Evolutionary conservation across 192 early-diverging fungal species (phyloP).

Genomic region (Entophlyctis luteolus): DNA sequence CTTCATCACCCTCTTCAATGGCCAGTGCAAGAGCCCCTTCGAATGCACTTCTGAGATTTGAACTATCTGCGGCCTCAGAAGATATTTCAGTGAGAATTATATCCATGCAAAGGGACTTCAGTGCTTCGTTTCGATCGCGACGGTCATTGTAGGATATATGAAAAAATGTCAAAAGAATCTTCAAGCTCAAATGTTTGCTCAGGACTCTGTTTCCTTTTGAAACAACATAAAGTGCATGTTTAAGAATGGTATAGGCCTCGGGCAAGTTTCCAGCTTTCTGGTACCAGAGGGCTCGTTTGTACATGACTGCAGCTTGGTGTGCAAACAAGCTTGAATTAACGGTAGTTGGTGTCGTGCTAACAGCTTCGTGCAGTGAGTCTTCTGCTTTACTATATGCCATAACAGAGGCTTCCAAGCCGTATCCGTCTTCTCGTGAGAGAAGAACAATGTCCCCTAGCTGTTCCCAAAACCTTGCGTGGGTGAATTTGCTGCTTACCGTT

Average conservation of each 20-base stretch:
- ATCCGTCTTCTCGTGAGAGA: not conserved
- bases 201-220: not conserved
- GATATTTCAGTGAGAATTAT: conserved; percentile 6
- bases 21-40: conserved; percentile 12
- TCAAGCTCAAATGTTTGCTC: not conserved
- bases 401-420: conserved; percentile 9
- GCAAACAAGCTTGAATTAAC: conserved; percentile 7
- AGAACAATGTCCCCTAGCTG: conserved; percentile 1
- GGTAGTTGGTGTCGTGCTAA: not conserved
- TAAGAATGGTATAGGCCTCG: conserved; percentile 8
- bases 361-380: not conserved
- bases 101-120: too few species aligned
- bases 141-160: too few species aligned
- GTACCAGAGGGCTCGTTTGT: conserved; percentile 10
- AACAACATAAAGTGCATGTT: too few species aligned
- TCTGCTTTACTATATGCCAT: conserved; percentile 21
- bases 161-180: too few species aligned
- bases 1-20: conserved; percentile 20
- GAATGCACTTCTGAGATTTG: not conserved
- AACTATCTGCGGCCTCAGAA: not conserved
- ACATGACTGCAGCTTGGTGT: not conserved
- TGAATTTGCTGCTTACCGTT: not conserved
- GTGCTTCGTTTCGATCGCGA: too few species aligned
- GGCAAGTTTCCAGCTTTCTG: not conserved
- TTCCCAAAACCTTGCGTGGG: not conserved